These are phyloP conservation scores for Hypoxylon sp. DNA, from an alignment of 2,329 filamentous ascomycete species.

Conservation along the genomic window DNA sequence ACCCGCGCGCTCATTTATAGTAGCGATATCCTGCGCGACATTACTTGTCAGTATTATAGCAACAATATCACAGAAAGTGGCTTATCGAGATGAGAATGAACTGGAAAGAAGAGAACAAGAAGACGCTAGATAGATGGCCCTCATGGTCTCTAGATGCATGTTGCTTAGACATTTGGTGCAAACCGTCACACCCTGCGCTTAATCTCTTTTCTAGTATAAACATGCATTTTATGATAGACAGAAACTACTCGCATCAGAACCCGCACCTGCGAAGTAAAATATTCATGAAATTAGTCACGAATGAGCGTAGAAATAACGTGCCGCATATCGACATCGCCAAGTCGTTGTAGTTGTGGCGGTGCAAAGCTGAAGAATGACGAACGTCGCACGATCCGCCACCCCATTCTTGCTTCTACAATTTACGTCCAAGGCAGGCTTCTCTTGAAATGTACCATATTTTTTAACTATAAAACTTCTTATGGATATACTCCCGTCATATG, in stretches of 20 bases:
- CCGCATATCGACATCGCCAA: conserved; percentile 1
- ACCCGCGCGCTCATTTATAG: neutral
- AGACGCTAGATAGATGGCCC: neutral
- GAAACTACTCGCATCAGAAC: neutral
- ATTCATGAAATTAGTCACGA: neutral
- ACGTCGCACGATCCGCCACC: conserved; percentile 5
- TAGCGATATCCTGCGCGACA: conserved; percentile 29
- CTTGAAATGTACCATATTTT: neutral
- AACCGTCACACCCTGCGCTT: neutral
- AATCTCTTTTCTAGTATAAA: neutral
- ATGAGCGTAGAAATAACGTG: neutral
- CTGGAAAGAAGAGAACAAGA: conserved; percentile 3
- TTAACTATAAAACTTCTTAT: conserved; percentile 39
- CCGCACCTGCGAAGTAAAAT: neutral
- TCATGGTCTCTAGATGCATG: neutral
- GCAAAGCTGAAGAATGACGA: conserved; percentile 32
- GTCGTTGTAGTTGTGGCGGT: conserved; percentile 32
- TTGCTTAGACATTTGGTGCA: neutral
- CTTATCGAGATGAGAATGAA: conserved; percentile 12
- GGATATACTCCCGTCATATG: conserved; percentile 66
- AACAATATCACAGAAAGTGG: conserved; percentile 16
- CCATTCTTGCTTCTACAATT: conserved; percentile 4
- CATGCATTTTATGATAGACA: neutral
- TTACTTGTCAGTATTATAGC: conserved; percentile 20
- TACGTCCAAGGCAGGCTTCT: neutral